A percentile compares a stretch with the other conserved stretches of the same genome.
Conservation (phyloP, 2,329 filamentous ascomycete genomes). For the Passalora sequoiae region DNA sequence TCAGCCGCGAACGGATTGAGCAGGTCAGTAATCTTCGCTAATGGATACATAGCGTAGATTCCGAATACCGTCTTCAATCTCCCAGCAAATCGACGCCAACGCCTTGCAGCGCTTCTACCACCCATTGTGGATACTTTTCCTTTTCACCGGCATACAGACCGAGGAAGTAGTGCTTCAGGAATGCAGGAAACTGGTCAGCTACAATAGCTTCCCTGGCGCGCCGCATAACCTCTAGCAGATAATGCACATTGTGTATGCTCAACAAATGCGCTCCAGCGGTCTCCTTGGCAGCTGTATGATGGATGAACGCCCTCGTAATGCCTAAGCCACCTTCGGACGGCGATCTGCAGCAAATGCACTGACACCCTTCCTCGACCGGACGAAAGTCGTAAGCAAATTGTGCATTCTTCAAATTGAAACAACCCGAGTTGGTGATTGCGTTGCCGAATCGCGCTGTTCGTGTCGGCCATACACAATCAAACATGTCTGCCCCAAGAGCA, state of each 20-base stretch:
- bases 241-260: constrained; percentile 94
- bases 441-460: constrained; percentile 94
- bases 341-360: constrained; percentile 69
- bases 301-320: constrained; percentile 80
- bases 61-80: constrained; percentile 1
- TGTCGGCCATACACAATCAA: constrained; percentile 98
- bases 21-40: too few relatives aligned
- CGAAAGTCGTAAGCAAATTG: constrained; percentile 73
- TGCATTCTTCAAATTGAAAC: constrained; percentile 77
- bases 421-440: constrained; percentile 73
- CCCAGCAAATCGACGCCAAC: constrained; percentile 72
- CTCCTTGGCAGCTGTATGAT: constrained; percentile 90
- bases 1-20: too few relatives aligned
- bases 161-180: constrained; percentile 72
- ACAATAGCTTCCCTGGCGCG: constrained; percentile 59
- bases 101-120: constrained; percentile 66
- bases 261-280: constrained; percentile 82
- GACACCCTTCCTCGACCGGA: constrained; percentile 77
- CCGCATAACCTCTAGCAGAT: constrained; percentile 79
- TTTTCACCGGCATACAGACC: constrained; percentile 62
- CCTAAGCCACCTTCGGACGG: constrained; percentile 63
- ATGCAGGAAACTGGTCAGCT: constrained; percentile 61
- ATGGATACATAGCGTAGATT: too few relatives aligned
- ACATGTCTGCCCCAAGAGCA: constrained; percentile 96
- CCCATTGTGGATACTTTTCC: constrained; percentile 73